These are phyloP conservation scores for Hysterium pulicare DNA, from an alignment of 2,329 filamentous ascomycete genomes.

Conservation along the genomic window DNA sequence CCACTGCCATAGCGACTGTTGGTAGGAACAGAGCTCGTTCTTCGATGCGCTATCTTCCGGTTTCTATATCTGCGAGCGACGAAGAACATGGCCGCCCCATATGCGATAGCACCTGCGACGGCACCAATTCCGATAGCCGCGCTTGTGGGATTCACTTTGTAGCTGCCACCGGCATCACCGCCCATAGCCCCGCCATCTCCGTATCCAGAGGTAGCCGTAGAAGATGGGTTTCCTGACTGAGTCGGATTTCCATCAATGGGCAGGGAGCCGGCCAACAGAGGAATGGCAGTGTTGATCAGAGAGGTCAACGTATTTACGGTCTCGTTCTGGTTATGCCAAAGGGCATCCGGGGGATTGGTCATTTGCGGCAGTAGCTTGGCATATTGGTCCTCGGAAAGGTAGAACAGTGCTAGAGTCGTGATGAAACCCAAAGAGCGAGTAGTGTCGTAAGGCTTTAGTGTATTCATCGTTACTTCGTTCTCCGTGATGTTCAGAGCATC, in stretches of 20 bases:
- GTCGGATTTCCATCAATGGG: conserved; percentile 42
- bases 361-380: conserved; percentile 65
- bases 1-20: conserved; percentile 55
- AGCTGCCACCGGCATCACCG: conserved; percentile 49
- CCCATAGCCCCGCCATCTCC: conserved; percentile 50
- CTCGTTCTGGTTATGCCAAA: conserved; percentile 68
- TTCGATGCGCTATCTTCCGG: conserved; percentile 73
- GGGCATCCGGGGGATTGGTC: conserved; percentile 63
- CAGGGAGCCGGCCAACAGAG: conserved; percentile 54
- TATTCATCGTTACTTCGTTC: conserved; percentile 62
- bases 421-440: conserved; percentile 67
- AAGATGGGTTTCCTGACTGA: conserved; percentile 38
- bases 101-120: conserved; percentile 75
- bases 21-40: conserved; percentile 72
- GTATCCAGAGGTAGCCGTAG: conserved; percentile 26
- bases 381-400: conserved; percentile 44
- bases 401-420: conserved; percentile 66
- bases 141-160: conserved; percentile 61
- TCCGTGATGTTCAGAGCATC: conserved; percentile 55
- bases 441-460: conserved; percentile 75
- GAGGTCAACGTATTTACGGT: conserved; percentile 71
- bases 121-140: conserved; percentile 72
- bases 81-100: conserved; percentile 91
- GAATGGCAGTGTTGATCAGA: conserved; percentile 81
- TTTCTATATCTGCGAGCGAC: conserved; percentile 87